These are phyloP conservation scores for Leccinum incarnatum DNA, from an alignment of 768 basidiomycete genomes.

Conservation along the genomic window DNA sequence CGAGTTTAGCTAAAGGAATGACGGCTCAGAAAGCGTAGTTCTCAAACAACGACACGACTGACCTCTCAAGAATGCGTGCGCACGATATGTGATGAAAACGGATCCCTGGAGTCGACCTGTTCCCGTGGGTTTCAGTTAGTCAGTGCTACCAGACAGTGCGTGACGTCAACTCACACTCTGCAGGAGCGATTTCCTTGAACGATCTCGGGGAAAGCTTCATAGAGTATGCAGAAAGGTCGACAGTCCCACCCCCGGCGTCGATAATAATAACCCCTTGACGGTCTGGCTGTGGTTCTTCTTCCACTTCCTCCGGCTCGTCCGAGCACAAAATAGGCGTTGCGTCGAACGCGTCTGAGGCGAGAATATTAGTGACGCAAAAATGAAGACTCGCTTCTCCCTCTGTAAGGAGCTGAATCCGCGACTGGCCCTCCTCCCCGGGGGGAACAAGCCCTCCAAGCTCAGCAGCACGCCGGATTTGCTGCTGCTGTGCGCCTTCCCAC, in stretches of 20 bases:
- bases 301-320: constrained; percentile 21
- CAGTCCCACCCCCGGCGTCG: constrained; percentile 47
- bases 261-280: constrained; percentile 40
- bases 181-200: constrained; percentile 36
- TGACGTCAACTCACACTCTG: constrained; percentile 31
- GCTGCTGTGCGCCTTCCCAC: constrained; percentile 59
- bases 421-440: constrained; percentile 34
- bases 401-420: constrained; percentile 51
- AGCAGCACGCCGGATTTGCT: constrained; percentile 49
- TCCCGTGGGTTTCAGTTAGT: not conserved
- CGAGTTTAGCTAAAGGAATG: constrained; percentile 23
- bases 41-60: not conserved
- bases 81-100: constrained; percentile 34
- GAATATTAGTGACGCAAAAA: constrained; percentile 48
- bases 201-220: constrained; percentile 38
- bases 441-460: constrained; percentile 49
- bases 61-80: constrained; percentile 33
- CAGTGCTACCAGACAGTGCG: too few relatives aligned
- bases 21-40: not conserved
- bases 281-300: constrained; percentile 10
- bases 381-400: constrained; percentile 58
- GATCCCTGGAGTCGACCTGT: constrained; percentile 41
- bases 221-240: constrained; percentile 39
- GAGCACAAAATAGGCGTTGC: constrained; percentile 6
- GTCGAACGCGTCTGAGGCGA: constrained; percentile 31